Percentiles rank a stretch among this genome's conserved stretches.
Conservation (phyloP, 805 yeast genomes). For the Barnettozyma californica region DNA sequence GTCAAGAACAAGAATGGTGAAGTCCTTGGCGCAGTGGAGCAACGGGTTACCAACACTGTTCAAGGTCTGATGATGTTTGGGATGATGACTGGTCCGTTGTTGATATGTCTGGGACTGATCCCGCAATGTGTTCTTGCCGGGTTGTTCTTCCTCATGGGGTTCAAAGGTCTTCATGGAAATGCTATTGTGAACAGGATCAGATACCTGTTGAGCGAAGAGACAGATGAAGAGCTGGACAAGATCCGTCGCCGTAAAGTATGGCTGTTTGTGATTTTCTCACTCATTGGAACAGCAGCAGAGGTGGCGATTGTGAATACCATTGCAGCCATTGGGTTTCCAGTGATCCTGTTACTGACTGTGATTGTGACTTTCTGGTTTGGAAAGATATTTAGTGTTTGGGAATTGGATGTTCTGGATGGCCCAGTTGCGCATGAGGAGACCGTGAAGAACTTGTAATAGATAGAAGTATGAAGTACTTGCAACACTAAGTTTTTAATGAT, state of each 20-base stretch:
- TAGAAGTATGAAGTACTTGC: neutral
- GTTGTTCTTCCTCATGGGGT: constrained; percentile 88
- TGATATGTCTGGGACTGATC: constrained; percentile 71
- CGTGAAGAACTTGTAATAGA: constrained; percentile 35
- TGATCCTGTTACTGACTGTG: constrained; percentile 64
- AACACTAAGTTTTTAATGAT: neutral
- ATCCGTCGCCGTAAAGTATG: constrained; percentile 36
- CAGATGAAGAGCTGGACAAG: constrained; percentile 23
- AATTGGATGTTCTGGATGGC: constrained; percentile 60
- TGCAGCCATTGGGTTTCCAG: constrained; percentile 95
- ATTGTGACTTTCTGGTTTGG: constrained; percentile 65
- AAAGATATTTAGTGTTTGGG: constrained; percentile 51
- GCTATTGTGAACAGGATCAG: constrained; percentile 57
- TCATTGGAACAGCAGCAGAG: constrained; percentile 71
- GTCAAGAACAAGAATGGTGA: constrained; percentile 32
- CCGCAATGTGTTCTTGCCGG: constrained; percentile 96
- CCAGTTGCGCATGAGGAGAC: constrained; percentile 55
- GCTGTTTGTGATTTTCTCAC: constrained; percentile 51
- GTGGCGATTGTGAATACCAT: constrained; percentile 79
- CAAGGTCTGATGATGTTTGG: constrained; percentile 84
- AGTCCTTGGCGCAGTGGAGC: constrained; percentile 65
- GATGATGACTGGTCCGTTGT: constrained; percentile 84
- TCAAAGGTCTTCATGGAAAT: constrained; percentile 67
- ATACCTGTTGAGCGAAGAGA: constrained; percentile 41
- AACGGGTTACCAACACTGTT: constrained; percentile 73